phyloP scores from a whole-genome alignment of 2,329 filamentous ascomycete genomes.

The Aaosphaeria pasadenensis region DNA sequence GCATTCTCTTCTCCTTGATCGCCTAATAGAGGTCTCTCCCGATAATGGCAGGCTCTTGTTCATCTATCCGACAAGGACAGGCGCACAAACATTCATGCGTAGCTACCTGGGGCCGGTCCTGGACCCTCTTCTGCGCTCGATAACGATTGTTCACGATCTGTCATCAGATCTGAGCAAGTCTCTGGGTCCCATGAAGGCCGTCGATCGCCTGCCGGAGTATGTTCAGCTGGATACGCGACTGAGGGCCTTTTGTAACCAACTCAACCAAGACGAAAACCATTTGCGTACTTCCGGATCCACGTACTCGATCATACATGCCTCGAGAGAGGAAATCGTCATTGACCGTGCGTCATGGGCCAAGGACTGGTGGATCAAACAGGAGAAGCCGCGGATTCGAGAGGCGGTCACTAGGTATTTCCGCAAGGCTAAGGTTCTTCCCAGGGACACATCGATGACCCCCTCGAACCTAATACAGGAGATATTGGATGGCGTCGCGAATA shows the following conservation, averaged over 20 bases:
- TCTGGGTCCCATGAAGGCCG: slow-evolving; percentile 54
- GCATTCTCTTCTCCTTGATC: slow-evolving; percentile 57
- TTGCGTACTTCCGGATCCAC: slow-evolving; percentile 23
- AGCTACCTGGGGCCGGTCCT: slow-evolving; percentile 60
- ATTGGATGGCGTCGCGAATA: slow-evolving; percentile 55
- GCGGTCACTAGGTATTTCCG: slow-evolving; percentile 45
- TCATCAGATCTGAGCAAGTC: slow-evolving; percentile 55
- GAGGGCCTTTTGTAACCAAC: slow-evolving; percentile 22
- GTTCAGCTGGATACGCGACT: slow-evolving; percentile 44
- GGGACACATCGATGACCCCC: slow-evolving; percentile 48
- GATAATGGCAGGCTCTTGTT: slow-evolving; percentile 58
- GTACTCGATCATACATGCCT: slow-evolving; percentile 49
- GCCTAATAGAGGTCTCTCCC: slow-evolving; percentile 58
- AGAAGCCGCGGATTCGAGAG: slow-evolving; percentile 57
- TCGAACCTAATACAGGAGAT: slow-evolving; percentile 59
- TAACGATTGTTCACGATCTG: slow-evolving; percentile 58
- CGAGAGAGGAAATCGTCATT: slow-evolving; percentile 50
- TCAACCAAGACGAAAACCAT: slow-evolving; percentile 27
- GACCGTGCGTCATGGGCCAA: slow-evolving; percentile 55
- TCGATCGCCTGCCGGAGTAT: slow-evolving; percentile 55
- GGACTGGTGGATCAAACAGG: slow-evolving; percentile 65
- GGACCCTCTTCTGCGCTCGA: slow-evolving; percentile 58
- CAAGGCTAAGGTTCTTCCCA: slow-evolving; percentile 41
- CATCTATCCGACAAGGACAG: slow-evolving; percentile 59
- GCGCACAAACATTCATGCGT: slow-evolving; percentile 57